Evolutionary conservation across 345 rosid genomes (phyloP), one percentile per base, ranked within the genome.

Genomic region (Psidium friedrichsthalianum): DNA sequence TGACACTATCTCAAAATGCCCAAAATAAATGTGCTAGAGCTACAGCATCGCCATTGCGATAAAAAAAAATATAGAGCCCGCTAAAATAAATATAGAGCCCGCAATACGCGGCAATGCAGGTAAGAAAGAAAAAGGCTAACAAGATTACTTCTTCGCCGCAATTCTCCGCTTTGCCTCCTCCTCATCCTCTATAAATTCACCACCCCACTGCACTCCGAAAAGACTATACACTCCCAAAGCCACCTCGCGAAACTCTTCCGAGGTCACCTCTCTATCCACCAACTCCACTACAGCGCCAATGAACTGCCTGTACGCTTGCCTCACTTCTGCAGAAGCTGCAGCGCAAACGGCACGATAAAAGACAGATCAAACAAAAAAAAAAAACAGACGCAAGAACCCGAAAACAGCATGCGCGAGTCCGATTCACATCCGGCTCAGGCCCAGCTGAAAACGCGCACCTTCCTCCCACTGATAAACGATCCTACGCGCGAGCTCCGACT

Each of bases 401-500:
- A 59, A 84, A 57, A 61, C 24, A 86, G n/a, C 58, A 24, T 22
- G 36, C 61, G 58, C 10, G 6, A 86, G 29, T 83, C 83, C 56
- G 78, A 84, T 40, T 5, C 42, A 27, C 1, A n/a, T 1, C 8
- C 25, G 15, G 47, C 25, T 9, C 47, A 21, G 21, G 53, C 8
- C 74, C 24, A 22, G 29, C 20, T 15, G 81, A 74, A 74, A n/a
- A 83, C 29, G 32, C n/a, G 49, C 84, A 96, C 99, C 98, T 94
- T 93, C 96, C 87, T 95, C 98, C 98, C 98, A 96, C 84, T 89
- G 92, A 88, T 91, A 89, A 83, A 96, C 94, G 80, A 96, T 95
- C 92, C 90, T 94, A 88, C 90, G 92, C 5, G 96, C 97, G 83
- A 95, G 96, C 52, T 93, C 97, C 47, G 98, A 94, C 87, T 94